Percentiles rank a stretch among this genome's conserved stretches.
These are phyloP conservation scores for Ogataea dorogensis DNA, from an alignment of 805 yeast genomes.

Conservation along the genomic window DNA sequence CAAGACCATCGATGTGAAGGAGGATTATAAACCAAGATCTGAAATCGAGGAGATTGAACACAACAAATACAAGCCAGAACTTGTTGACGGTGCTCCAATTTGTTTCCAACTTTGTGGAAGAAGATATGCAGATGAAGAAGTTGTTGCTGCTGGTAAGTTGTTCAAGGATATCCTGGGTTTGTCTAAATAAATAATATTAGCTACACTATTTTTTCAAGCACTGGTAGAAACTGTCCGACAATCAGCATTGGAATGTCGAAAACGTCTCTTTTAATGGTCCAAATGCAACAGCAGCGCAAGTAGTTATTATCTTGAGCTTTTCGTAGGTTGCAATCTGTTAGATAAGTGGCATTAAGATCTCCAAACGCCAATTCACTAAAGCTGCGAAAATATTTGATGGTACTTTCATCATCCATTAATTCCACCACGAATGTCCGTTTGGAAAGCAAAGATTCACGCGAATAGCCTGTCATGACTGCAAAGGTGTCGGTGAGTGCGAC, in stretches of 20 bases:
- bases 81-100: constrained; percentile 53
- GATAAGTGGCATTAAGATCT: constrained; percentile 50
- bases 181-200: constrained; percentile 9
- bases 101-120: constrained; percentile 52
- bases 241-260: constrained; percentile 84
- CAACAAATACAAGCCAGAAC: constrained; percentile 45
- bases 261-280: constrained; percentile 83
- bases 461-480: constrained; percentile 65
- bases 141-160: constrained; percentile 39
- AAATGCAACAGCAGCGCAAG: constrained; percentile 67
- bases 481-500: constrained; percentile 77
- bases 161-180: constrained; percentile 26
- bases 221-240: constrained; percentile 77
- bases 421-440: constrained; percentile 72
- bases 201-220: constrained; percentile 35
- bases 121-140: constrained; percentile 57
- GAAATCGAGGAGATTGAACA: constrained; percentile 49
- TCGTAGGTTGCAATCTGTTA: constrained; percentile 48
- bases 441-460: constrained; percentile 53
- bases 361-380: constrained; percentile 75
- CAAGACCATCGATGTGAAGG: constrained; percentile 47
- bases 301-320: constrained; percentile 40
- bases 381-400: constrained; percentile 66
- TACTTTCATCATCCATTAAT: constrained; percentile 76
- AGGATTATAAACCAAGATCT: constrained; percentile 42